Evolutionary conservation across 345 rosid species (phyloP).

Genomic region (Citrus sp.): DNA sequence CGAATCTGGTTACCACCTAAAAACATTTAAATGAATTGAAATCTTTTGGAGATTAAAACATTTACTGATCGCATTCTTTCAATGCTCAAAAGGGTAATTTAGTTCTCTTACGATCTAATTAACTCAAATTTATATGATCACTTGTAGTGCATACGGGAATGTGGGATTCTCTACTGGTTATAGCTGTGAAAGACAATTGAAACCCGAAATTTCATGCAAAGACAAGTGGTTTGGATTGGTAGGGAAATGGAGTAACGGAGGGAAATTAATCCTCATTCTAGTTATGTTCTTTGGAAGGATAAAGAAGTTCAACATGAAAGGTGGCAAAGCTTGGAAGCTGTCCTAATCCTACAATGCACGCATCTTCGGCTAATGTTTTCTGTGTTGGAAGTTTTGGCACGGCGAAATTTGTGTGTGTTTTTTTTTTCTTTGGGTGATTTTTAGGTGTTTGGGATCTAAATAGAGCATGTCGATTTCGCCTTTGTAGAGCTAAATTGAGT

Average conservation of each 20-base stretch:
- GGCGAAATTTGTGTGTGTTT: not conserved
- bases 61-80: too few species aligned
- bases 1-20: too few species aligned
- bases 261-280: conserved; percentile 30
- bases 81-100: not conserved
- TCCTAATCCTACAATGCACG: not conserved
- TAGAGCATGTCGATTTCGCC: not conserved
- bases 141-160: conserved; percentile 13
- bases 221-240: conserved; percentile 36
- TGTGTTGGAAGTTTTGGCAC: too few species aligned
- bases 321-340: conserved; percentile 36
- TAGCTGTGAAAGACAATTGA: conserved; percentile 32
- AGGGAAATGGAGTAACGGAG: conserved; percentile 42
- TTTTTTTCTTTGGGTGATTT: not conserved
- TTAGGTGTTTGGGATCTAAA: not conserved
- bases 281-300: conserved; percentile 49
- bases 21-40: too few species aligned
- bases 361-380: not conserved
- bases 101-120: too few species aligned
- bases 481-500: not conserved
- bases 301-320: conserved; percentile 28
- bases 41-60: too few species aligned
- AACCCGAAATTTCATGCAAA: conserved; percentile 11
- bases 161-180: conserved; percentile 38
- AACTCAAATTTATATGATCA: not conserved